Conservation (phyloP, 305 asterid species). For the Fraxinus angustifolia region DNA sequence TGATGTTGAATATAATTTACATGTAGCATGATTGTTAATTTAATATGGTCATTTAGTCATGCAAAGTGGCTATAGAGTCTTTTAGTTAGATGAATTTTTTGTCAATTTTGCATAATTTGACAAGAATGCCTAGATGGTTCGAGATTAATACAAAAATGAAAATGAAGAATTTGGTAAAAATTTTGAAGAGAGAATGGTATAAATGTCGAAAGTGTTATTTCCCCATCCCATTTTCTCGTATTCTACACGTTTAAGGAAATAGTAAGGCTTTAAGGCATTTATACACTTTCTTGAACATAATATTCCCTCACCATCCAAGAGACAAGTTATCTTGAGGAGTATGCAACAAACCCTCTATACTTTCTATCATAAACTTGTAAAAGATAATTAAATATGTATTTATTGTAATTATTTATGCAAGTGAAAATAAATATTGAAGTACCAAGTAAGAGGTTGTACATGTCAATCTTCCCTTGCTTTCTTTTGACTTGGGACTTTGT, state of each 20-base stretch:
- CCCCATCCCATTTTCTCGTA: neutral
- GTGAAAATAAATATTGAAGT: neutral
- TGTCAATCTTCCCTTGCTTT: neutral
- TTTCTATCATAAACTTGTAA: neutral
- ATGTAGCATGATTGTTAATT: no score
- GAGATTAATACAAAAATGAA: neutral
- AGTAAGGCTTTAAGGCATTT: neutral
- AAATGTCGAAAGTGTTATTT: neutral
- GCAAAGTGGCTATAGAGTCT: neutral
- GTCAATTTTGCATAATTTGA: neutral
- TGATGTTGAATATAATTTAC: no score
- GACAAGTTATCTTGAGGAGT: neutral
- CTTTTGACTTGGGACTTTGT: neutral
- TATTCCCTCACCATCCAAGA: neutral
- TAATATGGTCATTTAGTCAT: neutral
- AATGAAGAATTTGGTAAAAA: neutral
- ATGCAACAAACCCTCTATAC: neutral
- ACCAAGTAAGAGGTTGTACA: neutral
- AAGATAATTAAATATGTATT: no score
- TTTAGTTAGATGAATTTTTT: neutral
- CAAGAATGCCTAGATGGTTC: neutral
- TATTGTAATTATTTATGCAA: neutral
- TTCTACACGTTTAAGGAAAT: neutral
- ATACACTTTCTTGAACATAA: neutral
- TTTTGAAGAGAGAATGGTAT: neutral